Evolutionary conservation across 805 yeast species (phyloP), one percentile per base, ranked within the genome.

Genomic region (Naumovozyma baii): DNA sequence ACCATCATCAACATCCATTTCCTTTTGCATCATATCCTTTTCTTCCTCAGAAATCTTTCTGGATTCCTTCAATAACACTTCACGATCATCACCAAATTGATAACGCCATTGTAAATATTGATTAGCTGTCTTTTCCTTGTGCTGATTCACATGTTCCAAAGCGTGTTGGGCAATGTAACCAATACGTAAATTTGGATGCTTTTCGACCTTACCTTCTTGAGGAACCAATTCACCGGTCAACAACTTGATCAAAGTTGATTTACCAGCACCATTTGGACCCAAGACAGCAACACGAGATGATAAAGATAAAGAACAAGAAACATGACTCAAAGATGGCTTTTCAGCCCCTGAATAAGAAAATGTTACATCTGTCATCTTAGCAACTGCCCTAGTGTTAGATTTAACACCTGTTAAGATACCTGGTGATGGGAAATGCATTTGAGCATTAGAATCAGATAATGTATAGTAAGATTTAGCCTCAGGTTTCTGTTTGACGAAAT

Each of bases 91-190:
- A 62, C 98, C 98, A 54, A 88, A 84, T 63, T 85, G 78, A 64
- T 90, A 90, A 70, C 98, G 80, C 98, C 98, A 90, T 69, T 92
- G 97, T 62, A 90, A 72, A 64, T 90, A 90, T 70, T 90, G 97
- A 60, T 88, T 90, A 36, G 98, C 95, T 13, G 97, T 90, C 69
- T 87, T 87, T 64, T 90, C 98, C 67, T 88, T 86, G 68, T 90
- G 98, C 69, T 82, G 80, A 62, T 92, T 95, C 44, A 90, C 97
- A 59, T 90, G 97, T 66, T 87, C 95, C 61, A 90, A 76, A 28
- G 98, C 97, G 57, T 90, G 97, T 71, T 90, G 98, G 16, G 97
- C 97, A 70, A 90, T 92, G 69, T 90, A 90, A 44, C 97, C 98
- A 54, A 90, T 86, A 72, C 98, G 87, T 67, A 92, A 73, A 66